These are phyloP conservation scores for Cadophora luteo-olivacea DNA, from an alignment of 2,329 filamentous ascomycete species.

Conservation along the genomic window DNA sequence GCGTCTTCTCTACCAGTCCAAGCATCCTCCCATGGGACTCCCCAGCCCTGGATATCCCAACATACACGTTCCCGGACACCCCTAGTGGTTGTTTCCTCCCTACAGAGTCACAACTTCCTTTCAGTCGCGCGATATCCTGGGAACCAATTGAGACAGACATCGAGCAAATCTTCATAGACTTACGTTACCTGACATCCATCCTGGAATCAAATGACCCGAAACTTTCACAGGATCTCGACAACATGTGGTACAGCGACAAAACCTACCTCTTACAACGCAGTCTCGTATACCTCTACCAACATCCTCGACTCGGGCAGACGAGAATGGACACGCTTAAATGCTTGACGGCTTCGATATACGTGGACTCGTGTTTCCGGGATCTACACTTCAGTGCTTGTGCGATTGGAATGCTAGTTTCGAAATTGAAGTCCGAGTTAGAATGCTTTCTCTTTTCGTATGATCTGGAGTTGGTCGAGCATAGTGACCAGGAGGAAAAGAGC, in stretches of 20 bases:
- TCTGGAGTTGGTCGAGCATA: not conserved
- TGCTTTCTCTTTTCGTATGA: not conserved
- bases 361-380: not conserved
- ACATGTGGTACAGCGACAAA: slow-evolving; percentile 18
- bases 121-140: not conserved
- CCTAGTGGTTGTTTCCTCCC: not conserved
- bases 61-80: not conserved
- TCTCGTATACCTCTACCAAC: not conserved
- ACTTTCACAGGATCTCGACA: not conserved
- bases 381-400: not conserved
- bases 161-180: not conserved
- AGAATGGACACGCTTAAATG: not conserved
- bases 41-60: not conserved
- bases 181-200: not conserved
- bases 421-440: not conserved
- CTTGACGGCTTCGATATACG: not conserved
- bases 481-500: not conserved
- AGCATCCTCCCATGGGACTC: not conserved
- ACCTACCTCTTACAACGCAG: slow-evolving; percentile 14
- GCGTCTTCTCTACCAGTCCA: not conserved
- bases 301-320: not conserved
- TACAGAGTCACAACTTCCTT: not conserved
- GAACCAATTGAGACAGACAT: not conserved
- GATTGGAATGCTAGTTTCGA: not conserved
- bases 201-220: not conserved